Evolutionary conservation across 257 asterid species (phyloP), one percentile per base, ranked within the genome.

Genomic region (Perilla frutescens): DNA sequence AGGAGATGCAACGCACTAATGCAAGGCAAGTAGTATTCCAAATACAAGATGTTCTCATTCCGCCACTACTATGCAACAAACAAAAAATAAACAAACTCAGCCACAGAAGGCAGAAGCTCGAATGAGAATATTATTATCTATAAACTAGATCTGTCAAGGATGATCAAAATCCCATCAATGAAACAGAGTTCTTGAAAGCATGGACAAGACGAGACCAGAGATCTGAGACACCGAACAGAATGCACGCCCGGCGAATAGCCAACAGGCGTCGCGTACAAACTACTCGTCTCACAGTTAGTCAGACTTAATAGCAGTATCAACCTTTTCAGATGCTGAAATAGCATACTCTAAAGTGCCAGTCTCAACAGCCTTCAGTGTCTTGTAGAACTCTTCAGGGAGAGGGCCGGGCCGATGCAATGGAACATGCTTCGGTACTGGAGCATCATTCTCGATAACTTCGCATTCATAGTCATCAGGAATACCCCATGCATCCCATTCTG

Each of bases 381-480:
- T 84, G 51, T 90, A 91, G 75, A 94, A 94, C 75, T 94, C 99
- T 75, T 83, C 96, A 0, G 99, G 99, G 47, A 94, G 98, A 48
- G 99, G 99, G 53, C 98, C 97, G 12, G 99, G 98, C 75, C 96
- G 98, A 76, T 94, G 99, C 82, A 91, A 75, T 37, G 99, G 99
- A 40, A 94, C 36, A 68, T 94, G 98, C 77, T 91, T 88, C 6
- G 99, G 99, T 6, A 94, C 97, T 31, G 99, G 99, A 60, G 98
- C 97, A 81, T 94, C 94, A 39, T 94, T 91, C 83, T 90, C 99
- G 34, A 94, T 87, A 26, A 91, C 86, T 85, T 94, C 98, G 71
- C 97, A 90, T 78, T 90, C 99, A 60, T 91, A 90, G 74, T 90
- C 97, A 68, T 94, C 97, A 5, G 96, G 96, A 66, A 91, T 48